Conservation (phyloP, 176 grass and related monocot genomes). For the Cymbopogon citratus region DNA sequence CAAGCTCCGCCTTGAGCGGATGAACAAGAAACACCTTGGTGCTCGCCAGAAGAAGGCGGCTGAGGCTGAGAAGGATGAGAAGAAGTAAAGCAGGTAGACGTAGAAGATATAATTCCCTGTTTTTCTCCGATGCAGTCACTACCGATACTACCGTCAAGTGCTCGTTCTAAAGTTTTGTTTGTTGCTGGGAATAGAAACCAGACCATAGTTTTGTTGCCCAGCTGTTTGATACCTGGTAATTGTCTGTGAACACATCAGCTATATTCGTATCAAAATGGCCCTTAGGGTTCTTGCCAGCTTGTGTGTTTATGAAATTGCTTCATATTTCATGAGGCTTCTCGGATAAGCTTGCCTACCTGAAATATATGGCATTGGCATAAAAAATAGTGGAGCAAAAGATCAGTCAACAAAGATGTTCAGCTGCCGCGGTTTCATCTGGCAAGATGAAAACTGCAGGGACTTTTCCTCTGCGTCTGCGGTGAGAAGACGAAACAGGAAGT, state of each 20-base stretch:
- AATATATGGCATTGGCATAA: too few species aligned
- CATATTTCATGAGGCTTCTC: not conserved
- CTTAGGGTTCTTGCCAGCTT: not conserved
- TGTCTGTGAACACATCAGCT: not conserved
- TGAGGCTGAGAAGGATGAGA: conserved; percentile 88
- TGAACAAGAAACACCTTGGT: conserved; percentile 79
- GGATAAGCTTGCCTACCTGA: too few species aligned
- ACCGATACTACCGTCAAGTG: conserved; percentile 10
- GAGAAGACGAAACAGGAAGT: not conserved
- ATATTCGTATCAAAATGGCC: not conserved
- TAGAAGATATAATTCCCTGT: not conserved
- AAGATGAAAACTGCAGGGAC: not conserved
- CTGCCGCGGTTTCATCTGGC: not conserved
- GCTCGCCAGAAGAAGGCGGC: conserved; percentile 76
- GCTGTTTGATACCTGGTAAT: conserved; percentile 18
- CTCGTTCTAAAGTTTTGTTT: conserved; percentile 38
- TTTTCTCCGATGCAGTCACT: conserved; percentile 14
- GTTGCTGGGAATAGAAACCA: conserved; percentile 33
- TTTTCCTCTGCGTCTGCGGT: not conserved
- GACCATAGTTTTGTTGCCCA: not conserved
- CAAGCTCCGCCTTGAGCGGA: conserved; percentile 83
- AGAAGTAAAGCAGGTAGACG: conserved; percentile 56
- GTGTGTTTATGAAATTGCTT: not conserved
- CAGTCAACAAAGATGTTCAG: not conserved
- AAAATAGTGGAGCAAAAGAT: too few species aligned